Evolutionary conservation across 306 rosid genomes (phyloP).

Genomic region (Dalbergia cultrata): DNA sequence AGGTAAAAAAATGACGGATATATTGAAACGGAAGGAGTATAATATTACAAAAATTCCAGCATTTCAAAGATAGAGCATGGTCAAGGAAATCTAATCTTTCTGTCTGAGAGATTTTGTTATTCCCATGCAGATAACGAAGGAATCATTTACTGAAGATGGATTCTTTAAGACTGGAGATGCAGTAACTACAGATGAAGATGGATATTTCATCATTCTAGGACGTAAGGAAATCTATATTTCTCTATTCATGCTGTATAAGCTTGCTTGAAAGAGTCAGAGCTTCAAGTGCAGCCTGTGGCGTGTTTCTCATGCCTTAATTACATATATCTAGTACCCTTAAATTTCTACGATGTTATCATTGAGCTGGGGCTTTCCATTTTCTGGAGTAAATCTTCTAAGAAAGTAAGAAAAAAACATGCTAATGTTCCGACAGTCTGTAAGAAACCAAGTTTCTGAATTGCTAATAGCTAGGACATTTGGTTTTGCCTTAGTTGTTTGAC

Average conservation of each 20-base stretch:
- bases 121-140: slow-evolving; percentile 69
- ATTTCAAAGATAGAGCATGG: slow-evolving; percentile 19
- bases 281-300: background rate
- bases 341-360: background rate
- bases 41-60: background rate
- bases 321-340: background rate
- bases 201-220: slow-evolving; percentile 86
- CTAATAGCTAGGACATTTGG: slow-evolving; percentile 13
- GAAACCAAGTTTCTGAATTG: slow-evolving; percentile 14
- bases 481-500: background rate
- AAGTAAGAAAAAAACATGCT: slow-evolving; percentile 8
- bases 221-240: slow-evolving; percentile 68
- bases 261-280: background rate
- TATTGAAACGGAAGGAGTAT: background rate
- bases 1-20: too few species aligned
- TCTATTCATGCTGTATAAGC: slow-evolving; percentile 22
- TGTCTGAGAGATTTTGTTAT: slow-evolving; percentile 29
- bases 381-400: slow-evolving; percentile 7
- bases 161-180: slow-evolving; percentile 98
- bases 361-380: slow-evolving; percentile 18
- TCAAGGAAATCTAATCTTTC: background rate
- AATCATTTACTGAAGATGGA: slow-evolving; percentile 82
- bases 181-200: slow-evolving; percentile 79
- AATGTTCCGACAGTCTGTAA: background rate
- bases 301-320: slow-evolving; percentile 30